Conservation (phyloP, 805 yeast species). For the Phaffomyces thermotolerans region DNA sequence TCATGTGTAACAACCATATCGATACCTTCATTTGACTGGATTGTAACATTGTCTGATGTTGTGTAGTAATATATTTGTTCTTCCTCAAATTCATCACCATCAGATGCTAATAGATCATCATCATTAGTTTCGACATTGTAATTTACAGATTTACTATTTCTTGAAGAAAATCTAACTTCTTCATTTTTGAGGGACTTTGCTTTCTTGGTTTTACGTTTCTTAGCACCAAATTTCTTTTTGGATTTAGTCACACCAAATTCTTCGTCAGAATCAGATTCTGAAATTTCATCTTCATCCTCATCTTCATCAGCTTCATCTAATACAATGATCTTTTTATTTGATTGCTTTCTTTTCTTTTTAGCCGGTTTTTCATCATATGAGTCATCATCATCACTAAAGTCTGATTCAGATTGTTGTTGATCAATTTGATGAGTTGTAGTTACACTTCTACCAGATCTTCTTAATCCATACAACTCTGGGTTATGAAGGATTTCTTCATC, state of each 20-base stretch:
- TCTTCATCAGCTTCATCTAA: constrained; percentile 13
- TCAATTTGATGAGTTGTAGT: constrained; percentile 14
- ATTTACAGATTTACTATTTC: constrained; percentile 59
- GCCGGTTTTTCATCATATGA: constrained; percentile 12
- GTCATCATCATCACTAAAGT: constrained; percentile 13
- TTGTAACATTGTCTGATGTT: constrained; percentile 21
- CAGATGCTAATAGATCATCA: constrained; percentile 33
- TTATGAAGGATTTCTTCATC: constrained; percentile 53
- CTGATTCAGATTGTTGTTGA: constrained; percentile 13
- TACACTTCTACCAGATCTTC: constrained; percentile 49
- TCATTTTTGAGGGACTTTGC: constrained; percentile 21
- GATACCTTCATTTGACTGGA: constrained; percentile 27
- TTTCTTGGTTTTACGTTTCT: constrained; percentile 16
- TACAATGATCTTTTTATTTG: constrained; percentile 6
- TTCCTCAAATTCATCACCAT: constrained; percentile 25
- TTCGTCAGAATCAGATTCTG: constrained; percentile 22
- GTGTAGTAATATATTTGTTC: constrained; percentile 19
- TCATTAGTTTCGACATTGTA: constrained; percentile 61
- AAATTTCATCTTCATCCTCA: constrained; percentile 20
- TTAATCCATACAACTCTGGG: constrained; percentile 78
- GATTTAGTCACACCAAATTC: constrained; percentile 29
- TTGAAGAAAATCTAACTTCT: constrained; percentile 71
- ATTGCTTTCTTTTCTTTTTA: constrained; percentile 21
- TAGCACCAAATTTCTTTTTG: constrained; percentile 19
- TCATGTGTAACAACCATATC: constrained; percentile 52